Evolutionary conservation across 1,139 yeast genomes (phyloP).

Genomic region (Blastobotrys capitulatus): DNA sequence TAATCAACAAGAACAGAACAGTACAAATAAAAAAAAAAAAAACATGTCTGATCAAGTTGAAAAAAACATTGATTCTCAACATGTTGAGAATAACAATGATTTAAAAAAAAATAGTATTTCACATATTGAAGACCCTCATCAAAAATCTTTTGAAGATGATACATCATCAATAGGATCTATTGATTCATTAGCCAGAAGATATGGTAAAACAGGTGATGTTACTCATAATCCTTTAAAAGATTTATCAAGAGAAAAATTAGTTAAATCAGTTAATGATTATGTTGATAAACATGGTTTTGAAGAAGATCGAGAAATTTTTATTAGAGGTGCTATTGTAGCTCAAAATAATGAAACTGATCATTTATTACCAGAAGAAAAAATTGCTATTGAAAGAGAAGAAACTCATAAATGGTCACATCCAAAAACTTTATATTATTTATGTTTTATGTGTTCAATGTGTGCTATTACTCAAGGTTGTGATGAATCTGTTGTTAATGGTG

Average conservation of each 20-base stretch:
- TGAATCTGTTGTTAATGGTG: constrained; percentile 83
- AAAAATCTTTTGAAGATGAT: background rate
- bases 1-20: background rate
- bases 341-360: constrained; percentile 56
- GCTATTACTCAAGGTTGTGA: constrained; percentile 95
- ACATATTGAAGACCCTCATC: background rate
- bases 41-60: background rate
- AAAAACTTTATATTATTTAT: constrained; percentile 50
- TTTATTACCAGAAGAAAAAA: constrained; percentile 58
- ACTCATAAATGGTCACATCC: constrained; percentile 69
- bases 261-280: constrained; percentile 66
- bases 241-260: constrained; percentile 17
- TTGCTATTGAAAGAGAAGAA: constrained; percentile 45
- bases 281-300: constrained; percentile 52
- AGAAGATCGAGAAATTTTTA: constrained; percentile 57
- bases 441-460: constrained; percentile 75
- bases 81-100: background rate
- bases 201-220: constrained; percentile 1
- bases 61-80: background rate
- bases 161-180: background rate
- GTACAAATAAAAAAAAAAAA: background rate
- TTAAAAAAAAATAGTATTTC: background rate
- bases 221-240: constrained; percentile 26
- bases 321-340: constrained; percentile 72
- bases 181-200: background rate